Base-by-base conservation (phyloP, 306 rosid genomes). In the Argentina anserina region DNA sequence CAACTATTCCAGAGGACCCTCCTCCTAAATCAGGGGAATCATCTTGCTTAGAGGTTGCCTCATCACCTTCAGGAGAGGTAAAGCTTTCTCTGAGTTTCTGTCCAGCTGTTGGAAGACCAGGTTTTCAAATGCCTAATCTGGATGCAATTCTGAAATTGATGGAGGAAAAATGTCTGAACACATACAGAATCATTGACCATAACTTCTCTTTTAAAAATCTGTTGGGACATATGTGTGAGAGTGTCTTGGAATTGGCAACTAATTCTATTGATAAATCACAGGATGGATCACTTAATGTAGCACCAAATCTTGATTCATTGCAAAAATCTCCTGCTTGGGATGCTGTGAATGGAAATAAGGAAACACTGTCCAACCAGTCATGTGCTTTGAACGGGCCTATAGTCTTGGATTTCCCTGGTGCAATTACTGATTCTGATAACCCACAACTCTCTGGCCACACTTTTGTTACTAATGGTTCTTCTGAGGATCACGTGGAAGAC, bases 91-190 rank as follows among this genome's bases (percentile, higher is more conserved):
- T 78, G 80, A 82, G 87, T 82, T 87, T 80, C 83, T 56, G 75
- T 79, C 72, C 85, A 58, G 78, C 82, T 75, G 63, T 74, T 74
- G 82, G 87, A 79, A 80, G 87, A 63, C 83, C 76, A 59, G 80
- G 80, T 82, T 86, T 87, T 79, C 83, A 39, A 58, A 72, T 86
- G 78, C 90, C 84, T 84, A 76, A 82, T 72, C 81, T 80, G 26
- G 86, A 86, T 75, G 86, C 79, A 47, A 79, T 84, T 77, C 67
- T 84, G 64, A 89, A 90, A 80, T 52, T 80, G 90, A 79, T 79
- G 74, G 97, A 88, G 90, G 97, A 88, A 67, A 91, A 88, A 78
- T 91, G 89, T 78, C 81, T 85, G 87, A 87, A 67, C 40, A 75
- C 90, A 78, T 90, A 88, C 87, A 83, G 85, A 84, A 74, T 81